Evolutionary conservation across 2,329 filamentous ascomycete species (phyloP).

Genomic region (Fusarium proliferatum): DNA sequence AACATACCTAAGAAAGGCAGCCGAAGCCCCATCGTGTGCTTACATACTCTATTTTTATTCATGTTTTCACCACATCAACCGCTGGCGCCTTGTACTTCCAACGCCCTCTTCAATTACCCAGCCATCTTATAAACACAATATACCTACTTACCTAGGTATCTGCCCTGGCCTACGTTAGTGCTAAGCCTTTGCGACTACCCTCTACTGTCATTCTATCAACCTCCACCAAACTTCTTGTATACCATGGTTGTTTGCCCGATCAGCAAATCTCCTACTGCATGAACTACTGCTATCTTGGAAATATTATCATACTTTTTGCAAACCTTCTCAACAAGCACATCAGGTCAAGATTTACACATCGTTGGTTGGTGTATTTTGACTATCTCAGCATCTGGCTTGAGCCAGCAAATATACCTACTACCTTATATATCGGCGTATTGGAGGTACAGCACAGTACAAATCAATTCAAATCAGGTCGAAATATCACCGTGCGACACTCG

Average conservation of each 20-base stretch:
- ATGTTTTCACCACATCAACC: background rate
- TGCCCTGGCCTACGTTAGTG: background rate
- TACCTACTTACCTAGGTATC: background rate
- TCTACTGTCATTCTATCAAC: background rate
- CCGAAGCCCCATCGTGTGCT: background rate
- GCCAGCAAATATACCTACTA: background rate
- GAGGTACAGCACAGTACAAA: slow-evolving; percentile 2
- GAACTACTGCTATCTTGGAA: background rate
- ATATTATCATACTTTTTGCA: background rate
- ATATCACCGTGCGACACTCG: background rate
- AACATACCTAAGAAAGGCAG: background rate
- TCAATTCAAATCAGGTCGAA: background rate
- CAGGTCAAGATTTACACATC: background rate
- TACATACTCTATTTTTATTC: background rate
- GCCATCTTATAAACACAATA: background rate
- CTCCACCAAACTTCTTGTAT: background rate
- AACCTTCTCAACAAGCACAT: background rate
- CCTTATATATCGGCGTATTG: background rate
- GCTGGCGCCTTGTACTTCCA: background rate
- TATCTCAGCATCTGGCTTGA: background rate
- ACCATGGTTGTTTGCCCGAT: background rate
- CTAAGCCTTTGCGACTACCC: background rate
- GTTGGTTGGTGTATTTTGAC: slow-evolving; percentile 6
- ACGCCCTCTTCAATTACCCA: background rate
- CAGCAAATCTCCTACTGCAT: background rate